Percentiles rank a stretch among this genome's conserved stretches.
Evolutionary conservation across 345 rosid genomes (phyloP).

Genomic region (Eucalyptus sideroxylon): DNA sequence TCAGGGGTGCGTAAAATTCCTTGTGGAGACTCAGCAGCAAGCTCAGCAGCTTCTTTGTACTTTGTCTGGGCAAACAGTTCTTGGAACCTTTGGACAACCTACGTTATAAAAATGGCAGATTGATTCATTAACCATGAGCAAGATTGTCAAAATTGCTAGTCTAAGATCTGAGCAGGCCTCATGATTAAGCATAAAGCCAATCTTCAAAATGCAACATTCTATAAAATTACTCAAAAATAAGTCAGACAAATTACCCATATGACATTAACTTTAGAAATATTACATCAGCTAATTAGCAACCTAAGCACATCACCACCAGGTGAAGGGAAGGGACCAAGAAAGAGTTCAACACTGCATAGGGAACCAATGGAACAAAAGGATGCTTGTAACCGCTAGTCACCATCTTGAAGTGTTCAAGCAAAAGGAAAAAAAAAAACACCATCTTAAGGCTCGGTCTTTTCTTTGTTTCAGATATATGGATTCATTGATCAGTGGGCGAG

Average conservation of each 20-base stretch:
- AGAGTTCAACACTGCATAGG: not conserved
- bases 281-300: not conserved
- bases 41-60: constrained; percentile 99
- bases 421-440: not conserved
- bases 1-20: constrained; percentile 97
- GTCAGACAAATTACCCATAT: not conserved
- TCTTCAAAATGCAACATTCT: not conserved
- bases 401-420: not conserved
- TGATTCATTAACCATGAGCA: not conserved
- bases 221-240: not conserved
- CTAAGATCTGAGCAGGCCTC: not conserved
- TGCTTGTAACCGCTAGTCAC: not conserved
- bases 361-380: not conserved
- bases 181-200: not conserved
- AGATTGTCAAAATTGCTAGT: not conserved
- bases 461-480: not conserved
- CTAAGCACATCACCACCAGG: not conserved
- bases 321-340: not conserved
- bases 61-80: constrained; percentile 95
- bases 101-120: not conserved
- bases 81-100: constrained; percentile 99
- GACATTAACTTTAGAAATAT: not conserved
- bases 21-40: constrained; percentile 98
- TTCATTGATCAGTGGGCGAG: not conserved
- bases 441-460: not conserved